Conservation (phyloP, 164 flowering plant species). For the Saururus chinensis region DNA sequence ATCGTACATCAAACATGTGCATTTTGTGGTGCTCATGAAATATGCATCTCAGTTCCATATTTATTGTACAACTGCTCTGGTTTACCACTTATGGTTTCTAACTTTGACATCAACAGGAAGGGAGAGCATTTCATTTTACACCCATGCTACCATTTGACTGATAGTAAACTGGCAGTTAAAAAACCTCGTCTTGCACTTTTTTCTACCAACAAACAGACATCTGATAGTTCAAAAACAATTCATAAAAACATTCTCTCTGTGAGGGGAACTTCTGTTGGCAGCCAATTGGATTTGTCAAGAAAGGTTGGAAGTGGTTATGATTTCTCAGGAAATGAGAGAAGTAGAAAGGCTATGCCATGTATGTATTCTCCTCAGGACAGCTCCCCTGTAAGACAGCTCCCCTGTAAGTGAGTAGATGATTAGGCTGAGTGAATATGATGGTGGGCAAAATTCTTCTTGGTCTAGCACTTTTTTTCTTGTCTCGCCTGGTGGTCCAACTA, state of each 20-base stretch:
- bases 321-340: conserved; percentile 13
- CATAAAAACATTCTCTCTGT: conserved; percentile 9
- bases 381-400: no score
- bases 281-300: conserved; percentile 8
- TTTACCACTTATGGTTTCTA: conserved; percentile 45
- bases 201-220: conserved; percentile 19
- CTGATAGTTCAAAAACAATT: conserved; percentile 7
- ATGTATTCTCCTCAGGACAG: conserved; percentile 63
- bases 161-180: conserved; percentile 12
- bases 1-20: no score
- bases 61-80: conserved; percentile 78
- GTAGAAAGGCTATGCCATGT: conserved; percentile 38
- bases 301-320: conserved; percentile 12
- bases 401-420: conserved; percentile 63
- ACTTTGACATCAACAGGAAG: conserved; percentile 28
- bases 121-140: conserved; percentile 35
- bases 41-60: conserved; percentile 67
- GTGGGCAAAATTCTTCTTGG: conserved; percentile 35
- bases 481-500: conserved; percentile 71
- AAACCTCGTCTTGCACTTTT: conserved; percentile 55
- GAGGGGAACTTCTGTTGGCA: conserved; percentile 5
- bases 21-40: conserved; percentile 75
- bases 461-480: conserved; percentile 69
- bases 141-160: conserved; percentile 53
- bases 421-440: conserved; percentile 29